These are phyloP conservation scores for Nicotiana noctiflora DNA, from an alignment of 257 asterid species.

Conservation along the genomic window DNA sequence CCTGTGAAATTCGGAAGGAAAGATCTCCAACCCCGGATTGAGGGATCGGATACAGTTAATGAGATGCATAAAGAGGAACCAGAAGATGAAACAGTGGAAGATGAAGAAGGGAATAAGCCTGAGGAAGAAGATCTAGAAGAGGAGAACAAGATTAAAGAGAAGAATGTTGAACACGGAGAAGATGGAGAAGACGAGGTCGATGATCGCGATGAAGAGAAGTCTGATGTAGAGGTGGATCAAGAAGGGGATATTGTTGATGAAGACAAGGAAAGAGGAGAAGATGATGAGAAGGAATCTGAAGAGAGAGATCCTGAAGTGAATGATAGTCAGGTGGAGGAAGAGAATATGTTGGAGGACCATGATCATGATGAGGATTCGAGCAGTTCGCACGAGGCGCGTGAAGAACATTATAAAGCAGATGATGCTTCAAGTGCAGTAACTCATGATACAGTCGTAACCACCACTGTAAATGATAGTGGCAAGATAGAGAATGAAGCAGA, in stretches of 20 bases:
- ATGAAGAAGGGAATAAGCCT: conserved; percentile 36
- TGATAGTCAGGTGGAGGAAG: conserved; percentile 32
- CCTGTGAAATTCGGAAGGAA: conserved; percentile 61
- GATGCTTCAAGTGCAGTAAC: conserved; percentile 99
- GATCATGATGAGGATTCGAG: conserved; percentile 40
- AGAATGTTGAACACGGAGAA: conserved; percentile 31
- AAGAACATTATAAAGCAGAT: conserved; percentile 86
- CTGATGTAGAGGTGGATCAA: conserved; percentile 42
- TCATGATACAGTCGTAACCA: conserved; percentile 31
- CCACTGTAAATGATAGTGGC: conserved; percentile 32
- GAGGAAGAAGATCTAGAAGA: conserved; percentile 34
- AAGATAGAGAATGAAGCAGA: conserved; percentile 28
- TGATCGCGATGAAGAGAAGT: conserved; percentile 57
- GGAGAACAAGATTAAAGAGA: neutral
- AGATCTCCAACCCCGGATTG: conserved; percentile 39
- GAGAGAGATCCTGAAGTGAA: conserved; percentile 42
- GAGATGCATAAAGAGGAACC: conserved; percentile 42
- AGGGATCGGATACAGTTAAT: conserved; percentile 18
- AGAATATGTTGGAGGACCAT: conserved; percentile 26
- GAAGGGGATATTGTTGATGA: conserved; percentile 43
- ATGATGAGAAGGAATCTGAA: conserved; percentile 41
- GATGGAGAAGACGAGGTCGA: conserved; percentile 40
- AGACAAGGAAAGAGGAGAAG: conserved; percentile 41
- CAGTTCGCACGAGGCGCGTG: conserved; percentile 61
- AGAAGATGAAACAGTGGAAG: conserved; percentile 36